Conservation (phyloP, 345 rosid genomes). For the Eucalyptus albens region DNA sequence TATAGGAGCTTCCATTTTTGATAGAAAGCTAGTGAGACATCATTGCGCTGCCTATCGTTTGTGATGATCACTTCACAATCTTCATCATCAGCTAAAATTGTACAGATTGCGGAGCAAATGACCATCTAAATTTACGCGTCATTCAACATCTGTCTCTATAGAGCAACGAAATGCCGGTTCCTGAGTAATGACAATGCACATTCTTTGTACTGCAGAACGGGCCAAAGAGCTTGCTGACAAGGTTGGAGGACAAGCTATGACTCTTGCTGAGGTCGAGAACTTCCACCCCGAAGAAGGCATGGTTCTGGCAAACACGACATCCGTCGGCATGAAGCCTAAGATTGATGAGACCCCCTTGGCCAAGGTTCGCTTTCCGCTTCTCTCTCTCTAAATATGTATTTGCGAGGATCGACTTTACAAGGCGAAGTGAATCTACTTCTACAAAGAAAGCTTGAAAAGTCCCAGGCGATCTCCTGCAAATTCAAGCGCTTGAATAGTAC, state of each 20-base stretch:
- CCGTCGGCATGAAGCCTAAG: slow-evolving; percentile 27
- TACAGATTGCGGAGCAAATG: neutral
- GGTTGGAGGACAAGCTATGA: slow-evolving; percentile 26
- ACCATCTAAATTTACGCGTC: neutral
- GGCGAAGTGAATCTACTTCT: neutral
- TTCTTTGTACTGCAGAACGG: neutral
- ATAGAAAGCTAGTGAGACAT: neutral
- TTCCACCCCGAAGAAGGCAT: slow-evolving; percentile 35
- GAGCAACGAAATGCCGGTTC: neutral
- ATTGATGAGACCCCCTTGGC: slow-evolving; percentile 22
- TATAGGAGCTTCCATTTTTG: neutral
- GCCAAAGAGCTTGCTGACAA: slow-evolving; percentile 30
- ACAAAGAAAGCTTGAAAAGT: neutral
- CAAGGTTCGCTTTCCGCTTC: neutral
- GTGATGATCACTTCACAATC: neutral
- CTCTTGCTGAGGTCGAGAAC: slow-evolving; percentile 19
- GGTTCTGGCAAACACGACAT: slow-evolving; percentile 40
- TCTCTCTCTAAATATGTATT: neutral
- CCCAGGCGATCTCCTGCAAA: neutral
- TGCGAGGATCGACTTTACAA: neutral
- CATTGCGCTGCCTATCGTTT: neutral
- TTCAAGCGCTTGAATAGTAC: neutral
- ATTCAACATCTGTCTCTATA: neutral
- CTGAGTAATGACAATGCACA: neutral
- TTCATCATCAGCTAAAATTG: neutral